Base-by-base conservation (phyloP, 441 rosid genomes). In the Brassica hybrid region DNA sequence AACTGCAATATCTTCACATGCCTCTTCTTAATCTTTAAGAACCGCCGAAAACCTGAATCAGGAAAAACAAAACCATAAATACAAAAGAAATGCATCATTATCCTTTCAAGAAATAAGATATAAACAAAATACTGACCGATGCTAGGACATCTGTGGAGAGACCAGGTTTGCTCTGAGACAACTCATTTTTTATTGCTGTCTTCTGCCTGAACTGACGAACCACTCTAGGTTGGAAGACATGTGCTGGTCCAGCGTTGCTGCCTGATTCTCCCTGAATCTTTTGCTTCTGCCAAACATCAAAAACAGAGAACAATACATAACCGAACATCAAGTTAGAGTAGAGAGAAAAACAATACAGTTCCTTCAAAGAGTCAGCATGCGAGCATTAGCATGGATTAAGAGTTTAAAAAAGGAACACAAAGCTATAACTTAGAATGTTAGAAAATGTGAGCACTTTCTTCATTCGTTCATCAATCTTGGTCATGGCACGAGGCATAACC, bases 401-500 rank as follows among this genome's bases (percentile, higher is more conserved):
- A n/a, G n/a, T n/a, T n/a, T n/a, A n/a, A n/a, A n/a, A n/a, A n/a
- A n/a, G n/a, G n/a, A n/a, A n/a, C n/a, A n/a, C n/a, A n/a, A n/a
- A n/a, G n/a, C n/a, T n/a, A n/a, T n/a, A n/a, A n/a, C n/a, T n/a
- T n/a, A n/a, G n/a, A n/a, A n/a, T n/a, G n/a, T n/a, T n/a, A n/a
- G n/a, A n/a, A n/a, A n/a, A n/a, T n/a, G n/a, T n/a, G n/a, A n/a
- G n/a, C n/a, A n/a, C n/a, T n/a, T n/a, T n/a, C n/a, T n/a, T n/a
- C n/a, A n/a, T n/a, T n/a, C n/a, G n/a, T n/a, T n/a, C n/a, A n/a
- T n/a, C n/a, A n/a, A n/a, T n/a, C n/a, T n/a, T n/a, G n/a, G n/a
- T n/a, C n/a, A n/a, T n/a, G n/a, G n/a, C n/a, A n/a, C n/a, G n/a
- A 67, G 97, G 84, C 61, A 90, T 58, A 84, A 91, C 99, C 77